Evolutionary conservation across 2,329 filamentous ascomycete species (phyloP), one percentile per base, ranked within the genome.

Genomic region (Mycosphaerella sp.): DNA sequence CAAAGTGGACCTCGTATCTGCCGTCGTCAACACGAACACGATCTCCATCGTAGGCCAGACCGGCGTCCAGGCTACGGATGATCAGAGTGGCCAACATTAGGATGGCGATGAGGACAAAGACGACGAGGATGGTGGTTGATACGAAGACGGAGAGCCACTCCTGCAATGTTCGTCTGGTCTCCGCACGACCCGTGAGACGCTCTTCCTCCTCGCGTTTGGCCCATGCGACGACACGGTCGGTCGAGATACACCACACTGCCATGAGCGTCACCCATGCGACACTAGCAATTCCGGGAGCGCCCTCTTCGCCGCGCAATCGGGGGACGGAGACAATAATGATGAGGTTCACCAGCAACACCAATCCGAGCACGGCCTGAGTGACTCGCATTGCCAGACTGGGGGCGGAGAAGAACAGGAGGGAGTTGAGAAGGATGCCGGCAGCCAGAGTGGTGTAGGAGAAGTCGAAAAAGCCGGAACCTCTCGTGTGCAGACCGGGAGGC

Each of bases 131-230:
- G 45, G 90, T 73, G 1, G 86, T 90, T 26, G 89, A 86, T 3
- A 85, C 66, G 2, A 95, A 73, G 11, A 98, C 88, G 42, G 85
- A 86, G 4, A 84, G 72, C 92, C 93, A 97, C 74, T 97, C 89
- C 41, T 80, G 74, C 4, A 96, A 71, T 0, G 89, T 87, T 29
- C 91, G 83, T 23, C 91, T 82, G 9, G 86, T 89, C 74, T 98
- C 92, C 31, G 86, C 81, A 11, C 92, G 86, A 9, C 93, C 93
- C 0, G 92, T 97, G 17, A 97, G 76, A 26, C 93, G 83, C 69
- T 95, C 86, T 69, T 98, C 93, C 69, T 97, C 93, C 65, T 96
- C 89, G 1, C 78, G 78, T 72, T 97, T 97, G 53, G 92, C 93
- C 86, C 89, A 95, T 65, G 86, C 80, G 7, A 98, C 93, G 4